phyloP scores from a whole-genome alignment of 331 rosid genomes.

The Malus hybrid region DNA sequence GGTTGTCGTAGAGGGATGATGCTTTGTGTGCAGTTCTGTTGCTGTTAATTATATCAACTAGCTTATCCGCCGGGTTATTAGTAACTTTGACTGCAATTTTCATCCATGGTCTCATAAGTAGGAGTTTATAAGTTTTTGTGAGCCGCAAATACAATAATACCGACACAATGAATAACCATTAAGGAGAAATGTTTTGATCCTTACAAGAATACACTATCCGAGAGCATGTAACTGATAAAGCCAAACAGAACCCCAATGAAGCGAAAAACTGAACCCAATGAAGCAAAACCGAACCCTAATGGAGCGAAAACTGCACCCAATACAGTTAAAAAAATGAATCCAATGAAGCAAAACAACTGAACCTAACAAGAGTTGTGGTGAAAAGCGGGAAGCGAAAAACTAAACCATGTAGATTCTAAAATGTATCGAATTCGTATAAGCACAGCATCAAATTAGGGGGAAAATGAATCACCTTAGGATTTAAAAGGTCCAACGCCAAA shows the following conservation, averaged over 20 bases:
- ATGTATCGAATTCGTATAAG: no score
- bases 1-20: conserved; percentile 56
- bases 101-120: neutral
- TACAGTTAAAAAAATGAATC: neutral
- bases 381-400: no score
- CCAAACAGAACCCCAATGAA: neutral
- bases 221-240: neutral
- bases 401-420: no score
- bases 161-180: neutral
- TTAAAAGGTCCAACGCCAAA: no score
- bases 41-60: conserved; percentile 50
- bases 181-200: neutral
- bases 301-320: neutral
- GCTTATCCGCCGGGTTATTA: conserved; percentile 80
- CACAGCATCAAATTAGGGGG: no score
- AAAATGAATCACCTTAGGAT: neutral
- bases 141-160: neutral
- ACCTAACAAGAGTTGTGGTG: no score
- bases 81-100: conserved; percentile 66
- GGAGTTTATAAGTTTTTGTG: neutral
- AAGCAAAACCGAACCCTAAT: neutral
- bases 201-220: neutral
- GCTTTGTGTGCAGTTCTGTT: conserved; percentile 71
- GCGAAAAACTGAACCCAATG: neutral
- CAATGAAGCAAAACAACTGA: no score